These are phyloP conservation scores for Dendrocalamus latiflorus DNA, from an alignment of 202 grass and related monocot species.

Conservation along the genomic window DNA sequence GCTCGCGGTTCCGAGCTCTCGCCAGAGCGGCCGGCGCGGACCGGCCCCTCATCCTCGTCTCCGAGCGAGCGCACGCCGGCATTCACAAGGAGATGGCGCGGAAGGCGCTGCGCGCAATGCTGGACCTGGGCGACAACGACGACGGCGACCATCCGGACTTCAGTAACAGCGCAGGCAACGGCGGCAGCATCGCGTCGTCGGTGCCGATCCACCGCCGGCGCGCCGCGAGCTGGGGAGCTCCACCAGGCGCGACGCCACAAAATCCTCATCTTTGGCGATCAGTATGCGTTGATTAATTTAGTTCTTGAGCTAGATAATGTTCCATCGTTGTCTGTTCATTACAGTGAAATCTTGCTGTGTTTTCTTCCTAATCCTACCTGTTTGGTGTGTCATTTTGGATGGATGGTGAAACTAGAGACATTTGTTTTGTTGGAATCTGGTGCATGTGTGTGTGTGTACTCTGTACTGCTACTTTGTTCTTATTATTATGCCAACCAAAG, in stretches of 20 bases:
- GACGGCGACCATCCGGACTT: not conserved
- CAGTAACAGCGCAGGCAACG: not conserved
- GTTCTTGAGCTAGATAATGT: not conserved
- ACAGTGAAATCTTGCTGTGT: constrained; percentile 8
- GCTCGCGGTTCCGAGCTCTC: constrained; percentile 60
- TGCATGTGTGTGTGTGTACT: not conserved
- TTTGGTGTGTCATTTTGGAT: constrained; percentile 22
- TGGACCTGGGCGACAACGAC: constrained; percentile 15
- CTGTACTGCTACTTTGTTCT: constrained; percentile 9
- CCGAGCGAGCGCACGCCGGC: constrained; percentile 28
- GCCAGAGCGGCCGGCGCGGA: constrained; percentile 62
- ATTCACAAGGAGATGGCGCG: constrained; percentile 62
- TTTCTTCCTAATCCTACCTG: not conserved
- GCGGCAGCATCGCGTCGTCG: constrained; percentile 8
- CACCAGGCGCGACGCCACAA: not conserved
- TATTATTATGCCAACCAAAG: not conserved
- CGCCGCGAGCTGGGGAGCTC: constrained; percentile 38
- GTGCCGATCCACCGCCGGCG: constrained; percentile 35
- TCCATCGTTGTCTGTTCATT: not conserved
- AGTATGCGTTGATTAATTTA: constrained; percentile 34
- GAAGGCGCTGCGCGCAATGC: constrained; percentile 45
- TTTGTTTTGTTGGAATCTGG: not conserved
- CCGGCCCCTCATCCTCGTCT: constrained; percentile 42
- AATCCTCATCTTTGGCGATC: constrained; percentile 39
- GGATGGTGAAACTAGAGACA: constrained; percentile 22